These are phyloP conservation scores for Cyclocybe aegerita DNA, from an alignment of 768 basidiomycete species.

Conservation along the genomic window DNA sequence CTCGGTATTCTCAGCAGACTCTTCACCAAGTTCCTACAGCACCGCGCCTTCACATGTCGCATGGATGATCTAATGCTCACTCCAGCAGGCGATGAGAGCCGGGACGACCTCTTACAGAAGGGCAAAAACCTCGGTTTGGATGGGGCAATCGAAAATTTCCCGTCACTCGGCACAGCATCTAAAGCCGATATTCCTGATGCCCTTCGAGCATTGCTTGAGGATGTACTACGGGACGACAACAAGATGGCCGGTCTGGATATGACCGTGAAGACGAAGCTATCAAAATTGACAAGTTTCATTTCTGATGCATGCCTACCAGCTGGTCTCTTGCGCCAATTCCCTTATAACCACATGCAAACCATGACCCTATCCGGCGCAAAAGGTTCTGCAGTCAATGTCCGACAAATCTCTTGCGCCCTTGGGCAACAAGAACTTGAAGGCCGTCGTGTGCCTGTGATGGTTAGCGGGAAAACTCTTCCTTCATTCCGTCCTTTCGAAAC, in stretches of 20 bases:
- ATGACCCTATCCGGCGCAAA: slow-evolving; percentile 99
- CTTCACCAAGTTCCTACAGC: slow-evolving; percentile 96
- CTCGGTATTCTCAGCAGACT: slow-evolving; percentile 91
- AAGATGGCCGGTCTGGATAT: slow-evolving; percentile 98
- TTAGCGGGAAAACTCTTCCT: slow-evolving; percentile 96
- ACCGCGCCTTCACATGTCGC: slow-evolving; percentile 95
- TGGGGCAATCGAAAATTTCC: slow-evolving; percentile 89
- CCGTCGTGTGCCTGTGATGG: slow-evolving; percentile 98
- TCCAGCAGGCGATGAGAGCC: slow-evolving; percentile 68
- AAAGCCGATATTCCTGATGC: slow-evolving; percentile 54
- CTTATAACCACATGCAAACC: slow-evolving; percentile 98
- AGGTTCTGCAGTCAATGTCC: slow-evolving; percentile 95
- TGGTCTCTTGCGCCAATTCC: slow-evolving; percentile 90
- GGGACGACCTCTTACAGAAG: slow-evolving; percentile 64
- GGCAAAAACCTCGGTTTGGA: slow-evolving; percentile 77
- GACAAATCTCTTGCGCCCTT: slow-evolving; percentile 96
- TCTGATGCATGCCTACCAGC: slow-evolving; percentile 85
- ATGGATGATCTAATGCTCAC: slow-evolving; percentile 98
- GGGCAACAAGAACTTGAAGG: slow-evolving; percentile 99
- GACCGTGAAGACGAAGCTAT: slow-evolving; percentile 83
- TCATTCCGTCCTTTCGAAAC: slow-evolving; percentile 98
- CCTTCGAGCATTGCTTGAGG: slow-evolving; percentile 74
- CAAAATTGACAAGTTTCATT: slow-evolving; percentile 86
- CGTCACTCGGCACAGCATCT: slow-evolving; percentile 57
- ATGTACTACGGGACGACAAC: slow-evolving; percentile 90